phyloP scores from a whole-genome alignment of 352 stramenopile species.

The Phytophthora citrophthora region DNA sequence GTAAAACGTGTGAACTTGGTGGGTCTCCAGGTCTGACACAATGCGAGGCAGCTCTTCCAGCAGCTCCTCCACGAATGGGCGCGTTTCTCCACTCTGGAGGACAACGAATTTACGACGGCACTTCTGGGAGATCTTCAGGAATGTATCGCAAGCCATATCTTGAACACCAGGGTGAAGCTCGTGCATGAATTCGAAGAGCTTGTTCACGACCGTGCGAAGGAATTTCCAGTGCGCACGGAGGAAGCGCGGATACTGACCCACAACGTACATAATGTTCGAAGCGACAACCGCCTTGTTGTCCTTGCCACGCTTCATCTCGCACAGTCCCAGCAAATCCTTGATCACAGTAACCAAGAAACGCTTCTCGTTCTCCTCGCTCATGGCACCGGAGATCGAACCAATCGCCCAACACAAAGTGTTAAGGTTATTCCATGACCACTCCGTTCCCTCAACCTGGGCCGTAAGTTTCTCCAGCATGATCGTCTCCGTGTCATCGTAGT shows the following conservation, averaged over 20 bases:
- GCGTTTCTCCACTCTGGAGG: conserved; percentile 92
- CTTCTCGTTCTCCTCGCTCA: conserved; percentile 99
- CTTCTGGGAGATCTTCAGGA: conserved; percentile 99
- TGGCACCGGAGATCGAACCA: conserved; percentile 98
- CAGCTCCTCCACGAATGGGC: conserved; percentile 98
- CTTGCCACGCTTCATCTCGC: conserved; percentile 98
- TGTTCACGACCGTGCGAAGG: conserved; percentile 99
- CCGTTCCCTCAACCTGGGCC: conserved; percentile 87
- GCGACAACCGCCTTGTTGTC: conserved; percentile 99
- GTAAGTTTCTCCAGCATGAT: conserved; percentile 99
- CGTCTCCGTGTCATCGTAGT: conserved; percentile 99
- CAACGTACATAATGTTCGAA: conserved; percentile 99
- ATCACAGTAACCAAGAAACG: conserved; percentile 99
- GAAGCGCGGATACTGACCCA: conserved; percentile 99
- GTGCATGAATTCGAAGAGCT: conserved; percentile 99
- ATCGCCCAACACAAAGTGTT: conserved; percentile 99
- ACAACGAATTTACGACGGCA: conserved; percentile 98
- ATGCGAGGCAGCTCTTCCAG: conserved; percentile 95
- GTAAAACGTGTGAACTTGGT: conserved; percentile 99
- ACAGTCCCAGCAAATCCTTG: conserved; percentile 98
- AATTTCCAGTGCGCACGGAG: conserved; percentile 99
- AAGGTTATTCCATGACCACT: conserved; percentile 97
- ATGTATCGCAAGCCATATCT: conserved; percentile 99
- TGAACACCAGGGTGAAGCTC: conserved; percentile 99
- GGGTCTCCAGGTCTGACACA: conserved; percentile 97